Evolutionary conservation across 371 early-diverging fungal species (phyloP).

Genomic region (Mortierella sp.): DNA sequence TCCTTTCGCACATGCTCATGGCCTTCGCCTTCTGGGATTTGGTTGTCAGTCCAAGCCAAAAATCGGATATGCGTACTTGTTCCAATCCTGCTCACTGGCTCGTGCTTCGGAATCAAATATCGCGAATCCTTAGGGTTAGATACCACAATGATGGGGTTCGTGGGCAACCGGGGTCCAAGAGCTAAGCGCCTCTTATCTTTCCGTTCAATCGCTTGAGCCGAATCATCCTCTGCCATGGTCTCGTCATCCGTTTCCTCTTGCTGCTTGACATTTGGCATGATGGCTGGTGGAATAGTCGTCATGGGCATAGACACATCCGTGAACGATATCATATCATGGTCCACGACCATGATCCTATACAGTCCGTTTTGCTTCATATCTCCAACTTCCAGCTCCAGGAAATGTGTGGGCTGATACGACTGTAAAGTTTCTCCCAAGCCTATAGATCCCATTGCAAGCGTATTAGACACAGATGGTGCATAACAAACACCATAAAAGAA

Average conservation of each 20-base stretch:
- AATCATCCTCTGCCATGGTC: constrained; percentile 2
- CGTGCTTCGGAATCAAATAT: constrained; percentile 76
- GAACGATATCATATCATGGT: constrained; percentile 89
- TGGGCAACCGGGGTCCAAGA: constrained; percentile 43
- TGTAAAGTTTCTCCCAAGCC: constrained; percentile 76
- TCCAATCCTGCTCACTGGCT: constrained; percentile 73
- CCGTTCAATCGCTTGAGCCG: not conserved
- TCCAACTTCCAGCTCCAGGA: constrained; percentile 86
- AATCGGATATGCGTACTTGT: constrained; percentile 79
- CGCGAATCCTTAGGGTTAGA: constrained; percentile 92
- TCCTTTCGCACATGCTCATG: constrained; percentile 27
- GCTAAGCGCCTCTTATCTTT: constrained; percentile 28
- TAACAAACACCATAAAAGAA: not conserved
- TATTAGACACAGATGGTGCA: not conserved
- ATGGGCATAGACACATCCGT: constrained; percentile 75
- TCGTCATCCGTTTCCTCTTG: constrained; percentile 3
- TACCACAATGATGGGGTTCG: constrained; percentile 83
- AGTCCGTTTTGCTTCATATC: constrained; percentile 89
- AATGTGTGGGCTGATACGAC: constrained; percentile 70
- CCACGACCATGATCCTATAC: constrained; percentile 87
- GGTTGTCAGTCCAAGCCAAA: constrained; percentile 71
- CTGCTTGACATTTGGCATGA: constrained; percentile 36
- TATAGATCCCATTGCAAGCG: constrained; percentile 2
- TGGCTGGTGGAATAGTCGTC: constrained; percentile 61
- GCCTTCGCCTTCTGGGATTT: constrained; percentile 21